phyloP scores from a whole-genome alignment of 441 rosid genomes.

The Lepidium campestre region DNA sequence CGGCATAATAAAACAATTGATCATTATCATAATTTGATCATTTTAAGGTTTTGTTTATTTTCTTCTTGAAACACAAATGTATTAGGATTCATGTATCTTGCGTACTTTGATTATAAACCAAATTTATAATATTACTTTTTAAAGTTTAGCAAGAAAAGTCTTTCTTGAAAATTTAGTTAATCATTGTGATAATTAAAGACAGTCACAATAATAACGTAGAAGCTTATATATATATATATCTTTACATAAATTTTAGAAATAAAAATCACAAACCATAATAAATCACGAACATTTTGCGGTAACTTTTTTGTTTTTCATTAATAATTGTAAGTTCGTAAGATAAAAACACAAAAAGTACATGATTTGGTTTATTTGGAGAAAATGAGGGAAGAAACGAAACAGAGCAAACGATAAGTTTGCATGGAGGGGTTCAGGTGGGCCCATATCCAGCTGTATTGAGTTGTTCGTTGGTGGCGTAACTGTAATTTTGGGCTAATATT shows the following conservation, averaged over 20 bases:
- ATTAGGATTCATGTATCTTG: slow-evolving; percentile 20
- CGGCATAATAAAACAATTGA: slow-evolving; percentile 20
- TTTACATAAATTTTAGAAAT: too few species aligned
- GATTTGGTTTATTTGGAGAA: neutral
- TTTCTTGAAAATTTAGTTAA: neutral
- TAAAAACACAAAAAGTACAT: neutral
- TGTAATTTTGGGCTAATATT: slow-evolving; percentile 19
- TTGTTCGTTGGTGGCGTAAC: slow-evolving; percentile 24
- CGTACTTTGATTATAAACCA: neutral
- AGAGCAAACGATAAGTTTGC: slow-evolving; percentile 22
- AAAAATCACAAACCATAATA: too few species aligned
- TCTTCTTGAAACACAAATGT: slow-evolving; percentile 18
- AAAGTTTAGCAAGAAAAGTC: neutral
- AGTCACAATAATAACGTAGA: neutral
- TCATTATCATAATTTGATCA: slow-evolving; percentile 2
- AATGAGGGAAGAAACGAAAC: slow-evolving; percentile 2
- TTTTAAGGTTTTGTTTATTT: neutral
- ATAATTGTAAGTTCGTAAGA: too few species aligned
- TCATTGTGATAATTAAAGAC: neutral
- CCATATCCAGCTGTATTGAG: slow-evolving; percentile 27
- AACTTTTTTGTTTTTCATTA: too few species aligned
- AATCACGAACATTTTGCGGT: too few species aligned
- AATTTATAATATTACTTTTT: neutral
- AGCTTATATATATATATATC: too few species aligned
- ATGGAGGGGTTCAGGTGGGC: slow-evolving; percentile 27